Evolutionary conservation across 75 land plant genomes (phyloP), one percentile per base, ranked within the genome.

Genomic region (Sequoiadendron giganteum): DNA sequence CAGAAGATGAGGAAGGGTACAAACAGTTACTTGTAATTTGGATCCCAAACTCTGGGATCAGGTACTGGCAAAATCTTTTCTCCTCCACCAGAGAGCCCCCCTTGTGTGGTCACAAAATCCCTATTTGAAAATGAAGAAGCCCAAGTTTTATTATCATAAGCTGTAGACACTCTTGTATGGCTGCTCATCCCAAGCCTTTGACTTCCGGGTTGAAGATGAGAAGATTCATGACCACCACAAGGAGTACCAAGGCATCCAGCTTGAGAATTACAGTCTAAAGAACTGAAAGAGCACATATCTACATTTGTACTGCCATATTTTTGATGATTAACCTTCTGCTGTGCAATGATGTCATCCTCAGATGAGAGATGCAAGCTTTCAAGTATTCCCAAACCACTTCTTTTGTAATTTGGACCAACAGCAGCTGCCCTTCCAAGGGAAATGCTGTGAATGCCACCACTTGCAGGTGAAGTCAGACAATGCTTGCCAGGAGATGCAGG

Each of bases 31-130:
- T 95, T 91, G 79, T 93, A 94, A 87, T 94, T 91, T 39, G 96
- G 95, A 92, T 93, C 95, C 97, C 95, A 93, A 86, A 92, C 94
- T 84, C 91, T 92, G 30, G 95, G 95, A 91, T 89, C 93, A 81
- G 90, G 89, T 6, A 86, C 54, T 78, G 92, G 83, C 1, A 52
- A 47, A 28, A 83, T 47, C 55, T 89, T 55, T 54, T 94, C 97
- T 45, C 58, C 86, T 45, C 88, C 90, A 14, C 90, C 91, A 85
- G 85, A 72, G 54, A 18, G 8, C 47, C 87, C 87, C 39, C 48
- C 65, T 25, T 86, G 87, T 81, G 85, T 52, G 32, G 88, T 70
- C 28, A 45, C 30, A 4, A 86, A 43, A 58, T 36, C 48, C 14
- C 49, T 43, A 28, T 87, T 88, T 85, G 86, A 87, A 70, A 70